phyloP scores from a whole-genome alignment of 495 filamentous ascomycete genomes.

The Aspergillus nidulans region DNA sequence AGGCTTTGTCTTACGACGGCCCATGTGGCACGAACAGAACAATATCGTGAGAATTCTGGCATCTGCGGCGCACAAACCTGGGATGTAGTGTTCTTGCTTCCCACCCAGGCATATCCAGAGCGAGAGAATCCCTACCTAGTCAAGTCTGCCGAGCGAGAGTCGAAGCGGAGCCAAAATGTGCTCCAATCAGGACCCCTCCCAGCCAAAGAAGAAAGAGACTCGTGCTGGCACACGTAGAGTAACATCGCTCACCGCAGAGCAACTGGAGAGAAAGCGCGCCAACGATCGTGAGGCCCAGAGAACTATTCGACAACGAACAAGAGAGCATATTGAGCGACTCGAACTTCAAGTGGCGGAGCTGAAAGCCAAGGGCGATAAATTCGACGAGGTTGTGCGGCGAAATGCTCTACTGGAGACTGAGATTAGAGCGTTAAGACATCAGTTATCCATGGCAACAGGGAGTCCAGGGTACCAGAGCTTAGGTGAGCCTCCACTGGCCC shows the following conservation, averaged over 20 bases:
- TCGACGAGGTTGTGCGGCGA: conserved; percentile 46
- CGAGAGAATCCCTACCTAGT: conserved; percentile 9
- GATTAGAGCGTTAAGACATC: conserved; percentile 39
- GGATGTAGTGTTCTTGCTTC: conserved; percentile 14
- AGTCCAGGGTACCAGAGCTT: conserved; percentile 15
- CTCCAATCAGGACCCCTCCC: conserved; percentile 13
- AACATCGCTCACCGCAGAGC: conserved; percentile 51
- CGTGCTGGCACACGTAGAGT: conserved; percentile 58
- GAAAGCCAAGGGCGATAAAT: conserved; percentile 41
- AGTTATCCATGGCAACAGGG: conserved; percentile 27
- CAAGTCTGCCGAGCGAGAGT: conserved; percentile 2
- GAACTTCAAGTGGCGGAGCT: conserved; percentile 50
- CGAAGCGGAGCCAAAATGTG: conserved; percentile 15
- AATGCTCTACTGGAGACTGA: conserved; percentile 55
- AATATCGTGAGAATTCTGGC: conserved; percentile 5
- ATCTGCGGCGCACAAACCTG: conserved; percentile 14
- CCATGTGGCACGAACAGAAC: conserved; percentile 23
- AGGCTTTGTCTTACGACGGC: conserved; percentile 13
- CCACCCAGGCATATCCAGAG: background rate
- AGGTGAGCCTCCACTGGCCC: conserved; percentile 11
- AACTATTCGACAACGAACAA: conserved; percentile 57
- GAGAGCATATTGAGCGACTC: conserved; percentile 54
- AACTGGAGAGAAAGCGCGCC: conserved; percentile 59
- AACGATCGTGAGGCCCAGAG: conserved; percentile 62
- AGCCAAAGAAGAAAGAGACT: conserved; percentile 39